A percentile compares a stretch with the other conserved stretches of the same genome.
These are phyloP conservation scores for Monosporascus sp. DNA, from an alignment of 2,329 filamentous ascomycete genomes.

Conservation along the genomic window DNA sequence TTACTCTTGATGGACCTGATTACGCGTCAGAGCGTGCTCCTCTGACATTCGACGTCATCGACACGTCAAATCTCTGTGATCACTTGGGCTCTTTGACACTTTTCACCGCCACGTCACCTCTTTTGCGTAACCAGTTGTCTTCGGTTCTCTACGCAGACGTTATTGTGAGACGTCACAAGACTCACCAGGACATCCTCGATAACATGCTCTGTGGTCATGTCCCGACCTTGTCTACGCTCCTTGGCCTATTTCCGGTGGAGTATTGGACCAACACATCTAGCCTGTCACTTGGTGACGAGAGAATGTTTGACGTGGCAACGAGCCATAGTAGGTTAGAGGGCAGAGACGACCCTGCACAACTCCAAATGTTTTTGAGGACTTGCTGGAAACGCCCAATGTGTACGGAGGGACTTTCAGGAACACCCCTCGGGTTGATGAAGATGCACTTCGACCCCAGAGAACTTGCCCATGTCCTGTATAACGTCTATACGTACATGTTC, in stretches of 20 bases:
- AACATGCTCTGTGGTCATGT: conserved; percentile 41
- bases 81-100: conserved; percentile 39
- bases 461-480: conserved; percentile 5
- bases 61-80: conserved; percentile 45
- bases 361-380: conserved; percentile 2
- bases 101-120: conserved; percentile 36
- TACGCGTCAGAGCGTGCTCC: conserved; percentile 35
- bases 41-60: conserved; percentile 47
- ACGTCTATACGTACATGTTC: conserved; percentile 11
- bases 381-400: conserved; percentile 8
- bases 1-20: conserved; percentile 32
- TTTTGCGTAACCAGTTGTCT: conserved; percentile 37
- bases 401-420: background rate
- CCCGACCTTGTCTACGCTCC: conserved; percentile 39
- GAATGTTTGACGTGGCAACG: background rate
- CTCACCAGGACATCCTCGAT: conserved; percentile 27
- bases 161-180: conserved; percentile 26
- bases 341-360: conserved; percentile 13
- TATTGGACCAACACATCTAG: conserved; percentile 30
- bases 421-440: background rate
- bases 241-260: conserved; percentile 44
- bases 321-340: conserved; percentile 29
- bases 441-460: conserved; percentile 3
- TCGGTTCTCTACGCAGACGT: conserved; percentile 45
- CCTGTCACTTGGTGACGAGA: conserved; percentile 5